Evolutionary conservation across 2,329 filamentous ascomycete genomes (phyloP).

Genomic region (Penicillium janthinellum): DNA sequence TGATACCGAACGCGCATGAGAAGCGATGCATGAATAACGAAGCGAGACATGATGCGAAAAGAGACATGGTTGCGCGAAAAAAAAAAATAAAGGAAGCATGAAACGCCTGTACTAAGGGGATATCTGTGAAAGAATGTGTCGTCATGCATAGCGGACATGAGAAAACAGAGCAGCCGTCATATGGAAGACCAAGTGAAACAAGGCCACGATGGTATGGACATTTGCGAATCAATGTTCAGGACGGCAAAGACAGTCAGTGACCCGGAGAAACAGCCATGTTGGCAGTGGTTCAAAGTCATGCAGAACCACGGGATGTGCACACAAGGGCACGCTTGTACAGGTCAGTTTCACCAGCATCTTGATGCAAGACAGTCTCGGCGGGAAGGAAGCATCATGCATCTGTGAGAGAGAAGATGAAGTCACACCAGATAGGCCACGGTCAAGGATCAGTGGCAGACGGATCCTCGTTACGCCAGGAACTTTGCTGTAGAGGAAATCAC

Average conservation of each 20-base stretch:
- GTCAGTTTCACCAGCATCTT: neutral
- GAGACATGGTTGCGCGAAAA: conserved; percentile 14
- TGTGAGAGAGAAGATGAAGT: neutral
- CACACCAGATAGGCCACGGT: neutral
- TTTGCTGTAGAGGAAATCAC: conserved; percentile 15
- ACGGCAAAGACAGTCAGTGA: neutral
- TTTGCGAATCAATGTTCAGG: too few relatives aligned
- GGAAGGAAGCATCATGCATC: neutral
- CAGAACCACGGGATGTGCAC: neutral
- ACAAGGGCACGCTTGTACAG: neutral
- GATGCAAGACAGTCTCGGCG: neutral
- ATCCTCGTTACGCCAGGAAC: neutral
- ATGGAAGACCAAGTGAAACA: neutral
- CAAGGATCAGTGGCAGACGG: neutral
- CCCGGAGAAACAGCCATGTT: neutral
- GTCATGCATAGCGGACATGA: conserved; percentile 12
- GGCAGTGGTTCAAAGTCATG: neutral
- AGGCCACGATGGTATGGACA: neutral
- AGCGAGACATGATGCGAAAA: conserved; percentile 19
- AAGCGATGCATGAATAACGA: conserved; percentile 4
- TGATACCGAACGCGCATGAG: conserved; percentile 11
- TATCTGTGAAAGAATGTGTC: conserved; percentile 17
- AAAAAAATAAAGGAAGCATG: conserved; percentile 8
- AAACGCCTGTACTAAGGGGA: conserved; percentile 5
- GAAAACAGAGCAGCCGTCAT: neutral